Evolutionary conservation across 139 green algal genomes (phyloP), one percentile per base, ranked within the genome.

Genomic region (Pseudopediastrum boryanum): DNA sequence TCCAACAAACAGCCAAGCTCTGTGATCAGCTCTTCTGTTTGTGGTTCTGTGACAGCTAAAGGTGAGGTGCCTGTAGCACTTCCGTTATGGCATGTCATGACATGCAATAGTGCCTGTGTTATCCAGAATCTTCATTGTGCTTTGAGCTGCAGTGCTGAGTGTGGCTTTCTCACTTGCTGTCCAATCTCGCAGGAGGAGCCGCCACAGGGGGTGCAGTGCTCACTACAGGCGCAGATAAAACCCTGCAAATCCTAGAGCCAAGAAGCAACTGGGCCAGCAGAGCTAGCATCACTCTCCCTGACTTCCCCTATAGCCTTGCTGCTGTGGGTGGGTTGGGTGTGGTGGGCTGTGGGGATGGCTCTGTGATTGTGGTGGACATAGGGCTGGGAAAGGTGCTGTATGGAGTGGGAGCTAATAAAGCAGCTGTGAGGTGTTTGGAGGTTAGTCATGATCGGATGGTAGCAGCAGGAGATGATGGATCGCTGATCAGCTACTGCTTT

Each of bases 261-360:
- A 54, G 82, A 0, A 71, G 46, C 48, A 73, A 48, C 4, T 89
- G 86, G n/a, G 75, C 63, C 23, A 38, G 81, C n/a, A n/a, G 85
- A 2, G 19, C 4, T 38, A 75, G 59, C n/a, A 31, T 90, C 2
- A 33, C 36, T 36, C 75, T 93, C 3, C 82, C 79, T n/a, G 85
- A 96, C 85, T 96, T 94, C 75, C 85, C 90, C 12, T 96, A 96
- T 81, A 85, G 65, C 21, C 72, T 93, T 43, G 63, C 71, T 51
- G 87, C 80, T 43, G 84, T 81, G 43, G 90, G 83, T 29, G 82
- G 82, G 4, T 39, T 90, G 16, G 78, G 73, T 6, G 13, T 91
- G 54, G 83, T 78, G 52, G 88, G 90, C 1, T 92, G 87, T 74
- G 90, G 90, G 13, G 88, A 93, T 65, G 90, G 90, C 44, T 75